A percentile compares a stretch with the other conserved stretches of the same genome.
Evolutionary conservation across 2,329 filamentous ascomycete genomes (phyloP).

Genomic region (Aspergillus eucalypticola): DNA sequence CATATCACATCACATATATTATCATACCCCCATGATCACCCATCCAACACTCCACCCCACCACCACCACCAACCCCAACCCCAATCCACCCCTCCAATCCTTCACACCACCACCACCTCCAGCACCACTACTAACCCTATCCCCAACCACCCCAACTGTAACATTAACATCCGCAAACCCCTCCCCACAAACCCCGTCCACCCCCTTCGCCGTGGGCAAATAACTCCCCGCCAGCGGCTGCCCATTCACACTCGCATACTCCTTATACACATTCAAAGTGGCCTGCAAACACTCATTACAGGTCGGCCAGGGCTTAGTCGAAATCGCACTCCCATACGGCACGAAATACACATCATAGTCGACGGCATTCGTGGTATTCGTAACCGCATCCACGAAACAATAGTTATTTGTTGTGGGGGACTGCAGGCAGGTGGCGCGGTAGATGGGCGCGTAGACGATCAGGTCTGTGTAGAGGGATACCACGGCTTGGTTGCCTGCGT

Average conservation of each 20-base stretch:
- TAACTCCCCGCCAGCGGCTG: constrained; percentile 72
- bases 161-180: constrained; percentile 55
- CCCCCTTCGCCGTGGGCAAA: constrained; percentile 65
- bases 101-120: background rate
- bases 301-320: constrained; percentile 65
- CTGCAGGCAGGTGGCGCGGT: constrained; percentile 76
- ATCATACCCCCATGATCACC: too few species aligned
- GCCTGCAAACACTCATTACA: constrained; percentile 76
- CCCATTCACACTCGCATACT: constrained; percentile 64
- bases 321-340: constrained; percentile 72
- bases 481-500: constrained; percentile 67
- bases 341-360: constrained; percentile 84
- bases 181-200: constrained; percentile 66
- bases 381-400: constrained; percentile 78
- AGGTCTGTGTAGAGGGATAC: constrained; percentile 74
- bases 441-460: constrained; percentile 73
- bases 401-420: constrained; percentile 67
- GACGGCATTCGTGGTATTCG: constrained; percentile 68
- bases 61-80: background rate
- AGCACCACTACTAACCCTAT: background rate
- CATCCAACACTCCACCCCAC: background rate
- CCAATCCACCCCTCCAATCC: background rate
- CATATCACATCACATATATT: too few species aligned
- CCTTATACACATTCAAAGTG: constrained; percentile 79
- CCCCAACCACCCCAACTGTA: constrained; percentile 24